A percentile compares a stretch with the other conserved stretches of the same genome.
Conservation (phyloP, 1,284 basidiomycete genomes). For the Boletellus dicymbophilus region DNA sequence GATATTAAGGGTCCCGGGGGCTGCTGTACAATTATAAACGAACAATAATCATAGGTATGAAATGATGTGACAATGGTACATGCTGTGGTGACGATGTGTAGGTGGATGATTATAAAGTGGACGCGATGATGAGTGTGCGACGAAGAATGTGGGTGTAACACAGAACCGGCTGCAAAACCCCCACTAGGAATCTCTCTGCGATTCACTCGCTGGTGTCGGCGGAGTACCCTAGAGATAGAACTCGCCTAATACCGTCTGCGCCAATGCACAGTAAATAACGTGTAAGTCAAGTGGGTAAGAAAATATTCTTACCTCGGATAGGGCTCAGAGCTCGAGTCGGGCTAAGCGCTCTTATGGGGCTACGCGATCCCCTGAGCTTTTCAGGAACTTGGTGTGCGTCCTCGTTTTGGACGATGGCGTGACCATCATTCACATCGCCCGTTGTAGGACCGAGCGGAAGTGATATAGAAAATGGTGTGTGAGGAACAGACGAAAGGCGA, state of each 20-base stretch:
- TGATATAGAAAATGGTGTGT: constrained; percentile 4
- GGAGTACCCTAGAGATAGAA: constrained; percentile 25
- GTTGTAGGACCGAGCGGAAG: neutral
- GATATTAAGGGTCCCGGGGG: too few relatives aligned
- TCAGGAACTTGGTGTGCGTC: neutral
- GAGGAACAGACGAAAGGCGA: constrained; percentile 3
- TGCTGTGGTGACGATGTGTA: too few relatives aligned
- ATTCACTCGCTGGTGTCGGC: constrained; percentile 13
- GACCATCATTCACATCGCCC: neutral
- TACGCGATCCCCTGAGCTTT: constrained; percentile 13
- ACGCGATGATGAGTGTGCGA: neutral
- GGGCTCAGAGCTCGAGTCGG: constrained; percentile 32
- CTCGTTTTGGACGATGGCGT: neutral
- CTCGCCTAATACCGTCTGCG: constrained; percentile 31
- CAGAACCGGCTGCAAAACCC: constrained; percentile 6
- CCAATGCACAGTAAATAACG: constrained; percentile 11
- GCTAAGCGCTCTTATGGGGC: constrained; percentile 31
- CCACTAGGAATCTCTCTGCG: neutral
- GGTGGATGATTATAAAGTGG: neutral
- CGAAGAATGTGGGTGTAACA: neutral
- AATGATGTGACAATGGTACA: too few relatives aligned
- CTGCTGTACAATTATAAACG: too few relatives aligned
- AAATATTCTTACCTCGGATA: constrained; percentile 27
- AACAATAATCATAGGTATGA: too few relatives aligned
- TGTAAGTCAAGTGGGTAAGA: neutral